Evolutionary conservation across 2,329 filamentous ascomycete genomes (phyloP), one percentile per base, ranked within the genome.

Genomic region (Ascosphaera acerosa): DNA sequence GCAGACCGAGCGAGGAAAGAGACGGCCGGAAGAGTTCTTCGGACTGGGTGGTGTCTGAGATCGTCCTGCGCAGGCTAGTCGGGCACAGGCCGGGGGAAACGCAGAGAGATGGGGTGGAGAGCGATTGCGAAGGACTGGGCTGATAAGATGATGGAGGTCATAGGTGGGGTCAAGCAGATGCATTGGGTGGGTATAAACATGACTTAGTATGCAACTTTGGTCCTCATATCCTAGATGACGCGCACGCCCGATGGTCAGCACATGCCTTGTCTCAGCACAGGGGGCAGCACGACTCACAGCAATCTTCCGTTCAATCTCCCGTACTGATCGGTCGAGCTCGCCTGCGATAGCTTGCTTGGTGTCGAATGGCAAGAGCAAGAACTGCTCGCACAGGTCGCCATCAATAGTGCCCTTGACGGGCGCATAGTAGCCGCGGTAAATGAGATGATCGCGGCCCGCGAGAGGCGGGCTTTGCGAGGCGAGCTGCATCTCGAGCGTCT

Each of bases 391-490:
- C 25, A 99, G 59, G 54, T 99, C 87, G 17, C 87, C 87, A 52
- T 99, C 87, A 43, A 99, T 91, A 17, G 89, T 71, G 6, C 82
- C 82, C 61, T 97, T 97, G 26, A 90, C 80, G 0, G 87, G 89
- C 4, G 78, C 80, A 50, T 94, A 97, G 54, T 94, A 97, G 39
- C 81, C 72, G 38, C 89, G 66, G 51, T 90, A 99, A 45, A 91
- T 89, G 29, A 99, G 60, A 52, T 99, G 87, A 50, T 97, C 89
- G 40, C 89, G 66, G 26, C 87, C 89, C 14, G 80, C 77, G 29
- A 97, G 57, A 5, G 84, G 84, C 20, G 82, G 65, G 45, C 91
- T 82, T 46, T 91, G 80, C 9, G 66, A 69, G 30, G 84, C 67
- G 48, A 99, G 62, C 45, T 90, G 77, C 46, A 76, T 71, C 54